These are phyloP conservation scores for Hymenoscyphus repandus DNA, from an alignment of 2,329 filamentous ascomycete genomes.

Conservation along the genomic window DNA sequence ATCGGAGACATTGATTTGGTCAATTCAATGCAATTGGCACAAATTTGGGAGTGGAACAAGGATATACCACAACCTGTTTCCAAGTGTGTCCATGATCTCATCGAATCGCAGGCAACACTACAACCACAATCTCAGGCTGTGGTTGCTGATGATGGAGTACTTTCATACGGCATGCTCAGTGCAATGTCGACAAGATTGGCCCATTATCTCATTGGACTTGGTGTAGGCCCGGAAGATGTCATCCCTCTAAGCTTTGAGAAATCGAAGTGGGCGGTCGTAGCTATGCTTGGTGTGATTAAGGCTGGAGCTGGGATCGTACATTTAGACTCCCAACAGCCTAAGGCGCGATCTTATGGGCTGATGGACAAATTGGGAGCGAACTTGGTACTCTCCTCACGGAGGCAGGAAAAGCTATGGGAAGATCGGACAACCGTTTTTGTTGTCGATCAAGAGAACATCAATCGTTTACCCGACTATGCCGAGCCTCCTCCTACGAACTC, in stretches of 20 bases:
- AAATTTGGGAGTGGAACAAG: not conserved
- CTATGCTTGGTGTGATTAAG: not conserved
- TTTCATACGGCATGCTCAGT: not conserved
- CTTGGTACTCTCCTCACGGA: not conserved
- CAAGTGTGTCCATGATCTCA: not conserved
- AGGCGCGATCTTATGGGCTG: not conserved
- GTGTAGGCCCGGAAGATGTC: not conserved
- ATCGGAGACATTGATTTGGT: not conserved
- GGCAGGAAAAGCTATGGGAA: not conserved
- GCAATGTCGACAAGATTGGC: not conserved
- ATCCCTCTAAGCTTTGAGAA: constrained; percentile 1
- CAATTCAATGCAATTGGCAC: not conserved
- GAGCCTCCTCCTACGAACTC: not conserved
- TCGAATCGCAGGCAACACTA: not conserved
- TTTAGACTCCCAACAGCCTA: not conserved
- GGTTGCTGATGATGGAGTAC: not conserved
- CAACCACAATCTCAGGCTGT: not conserved
- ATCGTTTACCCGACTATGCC: not conserved
- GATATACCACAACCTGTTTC: not conserved
- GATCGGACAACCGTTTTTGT: not conserved
- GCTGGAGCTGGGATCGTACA: not conserved
- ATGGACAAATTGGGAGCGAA: not conserved
- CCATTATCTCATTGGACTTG: not conserved
- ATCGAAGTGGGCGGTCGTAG: constrained; percentile 1
- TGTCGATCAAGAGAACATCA: not conserved